Percentiles rank a stretch among this genome's conserved stretches.
Evolutionary conservation across 495 filamentous ascomycete genomes (phyloP).

Genomic region (Parmelia sp.): DNA sequence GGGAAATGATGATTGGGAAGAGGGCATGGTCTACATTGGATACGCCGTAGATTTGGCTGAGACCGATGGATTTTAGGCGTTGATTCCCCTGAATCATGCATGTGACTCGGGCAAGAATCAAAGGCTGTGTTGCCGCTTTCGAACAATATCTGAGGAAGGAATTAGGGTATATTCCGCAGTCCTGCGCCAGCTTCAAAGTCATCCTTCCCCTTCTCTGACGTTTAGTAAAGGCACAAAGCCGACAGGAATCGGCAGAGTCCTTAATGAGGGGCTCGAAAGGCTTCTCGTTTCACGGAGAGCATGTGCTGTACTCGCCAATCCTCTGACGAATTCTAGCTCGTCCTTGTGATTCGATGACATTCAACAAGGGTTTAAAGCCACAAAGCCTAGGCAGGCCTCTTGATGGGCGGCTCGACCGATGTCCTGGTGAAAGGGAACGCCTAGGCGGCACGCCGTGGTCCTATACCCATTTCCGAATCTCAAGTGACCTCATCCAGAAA

Average conservation of each 20-base stretch:
- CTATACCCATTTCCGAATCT: not conserved
- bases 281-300: not conserved
- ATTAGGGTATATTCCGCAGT: not conserved
- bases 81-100: not conserved
- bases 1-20: constrained; percentile 27
- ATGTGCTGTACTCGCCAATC: not conserved
- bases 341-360: not conserved
- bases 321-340: not conserved
- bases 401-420: not conserved
- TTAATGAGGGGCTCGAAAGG: not conserved
- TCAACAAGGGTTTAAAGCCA: not conserved
- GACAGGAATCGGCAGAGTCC: not conserved
- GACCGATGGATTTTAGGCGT: too few relatives aligned
- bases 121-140: not conserved
- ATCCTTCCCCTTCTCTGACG: not conserved
- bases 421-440: not conserved
- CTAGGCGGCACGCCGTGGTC: not conserved
- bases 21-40: not conserved
- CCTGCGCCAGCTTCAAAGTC: not conserved
- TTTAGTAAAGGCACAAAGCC: not conserved
- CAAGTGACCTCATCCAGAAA: not conserved
- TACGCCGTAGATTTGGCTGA: not conserved
- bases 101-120: not conserved
- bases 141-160: not conserved
- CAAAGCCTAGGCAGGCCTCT: not conserved